Evolutionary conservation across 2,329 filamentous ascomycete genomes (phyloP), one percentile per base, ranked within the genome.

Genomic region (Aplosporella prunicola): DNA sequence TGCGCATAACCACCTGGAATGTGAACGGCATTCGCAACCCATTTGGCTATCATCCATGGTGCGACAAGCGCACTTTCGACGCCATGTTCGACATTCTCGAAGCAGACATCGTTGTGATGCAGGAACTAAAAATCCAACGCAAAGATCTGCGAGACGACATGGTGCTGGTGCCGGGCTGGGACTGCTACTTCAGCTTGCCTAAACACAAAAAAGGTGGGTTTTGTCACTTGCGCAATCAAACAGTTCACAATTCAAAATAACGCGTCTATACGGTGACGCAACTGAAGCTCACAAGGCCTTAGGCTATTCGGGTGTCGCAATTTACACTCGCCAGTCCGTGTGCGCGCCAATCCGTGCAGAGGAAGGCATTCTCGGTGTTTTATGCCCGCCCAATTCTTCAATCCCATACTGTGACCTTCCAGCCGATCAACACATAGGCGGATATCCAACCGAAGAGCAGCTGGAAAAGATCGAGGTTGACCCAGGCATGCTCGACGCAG

Each of bases 271-370:
- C n/a, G n/a, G n/a, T n/a, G n/a, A n/a, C n/a, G n/a, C n/a, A n/a
- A 32, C 26, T 16, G 18, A 16, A 13, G 13, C 32, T n/a, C n/a
- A n/a, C n/a, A n/a, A n/a, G n/a, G n/a, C 53, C 39, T 8, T 26
- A 93, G 87, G 91, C 16, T 98, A 96, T 56, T 93, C 89, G 17
- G 91, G 91, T 2, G 89, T 98, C 2, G 91, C 82, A 3, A 86
- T 98, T 23, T 98, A 95, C 62, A 95, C 88, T 1, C 76, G 86
- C n/a, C 91, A 83, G 54, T 72, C 82, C 4, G 80, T 75, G 23
- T 96, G 91, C 58, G 76, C 79, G 3, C 91, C 91, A 0, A 83
- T 95, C 17, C 77, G 81, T 43, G 89, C 88, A 3, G 91, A 98
- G 62, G 89, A 96, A 64, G 91, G 91, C n/a, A 70, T 98, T 37